phyloP scores from a whole-genome alignment of 78 protist genomes.

The Protostelium mycophagum region DNA sequence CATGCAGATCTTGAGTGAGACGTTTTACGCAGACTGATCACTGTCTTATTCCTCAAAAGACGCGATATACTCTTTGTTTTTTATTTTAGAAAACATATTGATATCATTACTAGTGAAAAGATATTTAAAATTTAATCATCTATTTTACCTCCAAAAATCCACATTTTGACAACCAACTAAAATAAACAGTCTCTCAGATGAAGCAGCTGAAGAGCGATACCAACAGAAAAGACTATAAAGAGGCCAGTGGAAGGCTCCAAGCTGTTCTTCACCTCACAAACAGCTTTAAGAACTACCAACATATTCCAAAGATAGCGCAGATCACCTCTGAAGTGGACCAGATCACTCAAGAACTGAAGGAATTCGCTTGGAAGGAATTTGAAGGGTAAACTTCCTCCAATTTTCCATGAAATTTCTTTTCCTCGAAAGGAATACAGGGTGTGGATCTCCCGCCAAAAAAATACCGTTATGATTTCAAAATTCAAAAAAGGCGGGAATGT shows the following conservation, averaged over 20 bases:
- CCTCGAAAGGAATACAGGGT: too few species aligned
- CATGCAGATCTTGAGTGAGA: constrained; percentile 66
- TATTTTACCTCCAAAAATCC: too few species aligned
- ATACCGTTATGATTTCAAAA: too few species aligned
- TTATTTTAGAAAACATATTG: background rate
- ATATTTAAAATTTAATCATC: too few species aligned
- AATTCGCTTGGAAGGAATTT: background rate
- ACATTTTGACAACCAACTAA: too few species aligned
- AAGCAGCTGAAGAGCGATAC: constrained; percentile 2
- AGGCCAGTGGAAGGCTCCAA: constrained; percentile 9
- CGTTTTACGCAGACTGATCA: background rate
- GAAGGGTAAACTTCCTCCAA: background rate
- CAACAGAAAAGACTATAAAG: constrained; percentile 6
- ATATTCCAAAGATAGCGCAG: constrained; percentile 6
- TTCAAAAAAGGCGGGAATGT: too few species aligned
- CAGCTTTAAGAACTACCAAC: constrained; percentile 13
- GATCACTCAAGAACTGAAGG: background rate
- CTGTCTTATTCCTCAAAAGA: background rate
- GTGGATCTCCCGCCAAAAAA: too few species aligned
- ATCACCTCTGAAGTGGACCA: background rate
- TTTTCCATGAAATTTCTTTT: too few species aligned
- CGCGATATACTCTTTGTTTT: background rate
- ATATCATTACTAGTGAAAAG: background rate
- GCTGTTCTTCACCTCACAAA: constrained; percentile 8
- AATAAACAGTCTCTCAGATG: background rate